Evolutionary conservation across 495 filamentous ascomycete species (phyloP).

Genomic region (Hyaloscypha hepaticicola): DNA sequence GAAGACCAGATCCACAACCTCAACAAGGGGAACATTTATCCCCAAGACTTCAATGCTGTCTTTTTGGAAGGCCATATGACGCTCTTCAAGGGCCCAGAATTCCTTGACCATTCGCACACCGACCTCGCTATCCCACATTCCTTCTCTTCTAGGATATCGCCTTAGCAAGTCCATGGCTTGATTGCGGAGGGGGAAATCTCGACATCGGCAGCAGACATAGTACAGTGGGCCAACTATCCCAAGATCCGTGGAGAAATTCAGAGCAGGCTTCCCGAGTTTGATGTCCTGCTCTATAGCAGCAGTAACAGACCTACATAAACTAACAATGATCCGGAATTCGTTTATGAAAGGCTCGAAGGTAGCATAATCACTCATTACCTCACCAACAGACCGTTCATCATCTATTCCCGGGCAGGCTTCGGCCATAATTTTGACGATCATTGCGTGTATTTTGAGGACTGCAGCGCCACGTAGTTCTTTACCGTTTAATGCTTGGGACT

Average conservation of each 20-base stretch:
- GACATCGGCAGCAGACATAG: slow-evolving; percentile 39
- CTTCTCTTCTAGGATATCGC: slow-evolving; percentile 43
- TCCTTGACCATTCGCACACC: slow-evolving; percentile 10
- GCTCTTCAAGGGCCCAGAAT: slow-evolving; percentile 26
- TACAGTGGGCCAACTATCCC: slow-evolving; percentile 42
- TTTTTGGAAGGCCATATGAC: not conserved
- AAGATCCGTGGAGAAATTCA: slow-evolving; percentile 33
- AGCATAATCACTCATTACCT: slow-evolving; percentile 9
- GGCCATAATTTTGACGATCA: slow-evolving; percentile 15
- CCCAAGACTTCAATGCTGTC: not conserved
- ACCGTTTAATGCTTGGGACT: slow-evolving; percentile 9
- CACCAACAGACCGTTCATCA: slow-evolving; percentile 9
- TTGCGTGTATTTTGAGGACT: slow-evolving; percentile 27
- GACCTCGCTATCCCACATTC: slow-evolving; percentile 42
- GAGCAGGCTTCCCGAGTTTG: slow-evolving; percentile 14
- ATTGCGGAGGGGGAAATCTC: slow-evolving; percentile 39
- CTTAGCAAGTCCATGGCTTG: slow-evolving; percentile 41
- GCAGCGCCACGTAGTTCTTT: slow-evolving; percentile 28
- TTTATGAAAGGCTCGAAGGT: slow-evolving; percentile 10
- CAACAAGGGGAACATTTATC: not conserved
- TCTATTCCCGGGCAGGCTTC: not conserved
- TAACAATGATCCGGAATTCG: slow-evolving; percentile 18
- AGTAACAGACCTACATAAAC: slow-evolving; percentile 22
- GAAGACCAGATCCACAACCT: slow-evolving; percentile 19
- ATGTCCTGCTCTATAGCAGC: slow-evolving; percentile 17